phyloP scores from a whole-genome alignment of 768 basidiomycete genomes.

The Amanita polypyramis region DNA sequence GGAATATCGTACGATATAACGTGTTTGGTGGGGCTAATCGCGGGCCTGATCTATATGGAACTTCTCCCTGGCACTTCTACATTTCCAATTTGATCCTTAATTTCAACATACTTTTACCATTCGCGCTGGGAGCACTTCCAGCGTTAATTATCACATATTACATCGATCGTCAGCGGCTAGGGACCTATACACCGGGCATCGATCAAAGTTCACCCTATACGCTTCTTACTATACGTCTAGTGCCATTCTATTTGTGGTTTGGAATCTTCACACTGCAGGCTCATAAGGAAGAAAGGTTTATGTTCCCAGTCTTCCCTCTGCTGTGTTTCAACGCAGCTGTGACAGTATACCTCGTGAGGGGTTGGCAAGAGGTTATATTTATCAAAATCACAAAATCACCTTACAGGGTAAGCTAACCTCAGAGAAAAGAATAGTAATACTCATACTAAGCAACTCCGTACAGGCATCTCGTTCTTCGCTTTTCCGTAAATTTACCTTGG shows the following conservation, averaged over 20 bases:
- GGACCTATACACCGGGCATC: conserved; percentile 32
- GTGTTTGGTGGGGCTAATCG: conserved; percentile 70
- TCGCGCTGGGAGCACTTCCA: conserved; percentile 78
- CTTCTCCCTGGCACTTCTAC: conserved; percentile 82
- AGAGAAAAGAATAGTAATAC: background rate
- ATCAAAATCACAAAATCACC: conserved; percentile 73
- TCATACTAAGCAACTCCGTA: conserved; percentile 4
- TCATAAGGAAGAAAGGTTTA: conserved; percentile 99
- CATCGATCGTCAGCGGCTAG: conserved; percentile 71
- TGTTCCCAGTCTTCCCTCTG: conserved; percentile 89
- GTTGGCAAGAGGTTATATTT: conserved; percentile 75
- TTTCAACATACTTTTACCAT: conserved; percentile 79
- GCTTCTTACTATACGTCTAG: conserved; percentile 63
- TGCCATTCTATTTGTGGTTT: conserved; percentile 90
- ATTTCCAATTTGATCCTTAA: conserved; percentile 83
- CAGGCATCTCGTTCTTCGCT: conserved; percentile 70
- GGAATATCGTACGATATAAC: conserved; percentile 93
- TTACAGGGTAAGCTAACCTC: conserved; percentile 52
- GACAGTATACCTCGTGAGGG: conserved; percentile 74
- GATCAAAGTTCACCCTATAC: conserved; percentile 75
- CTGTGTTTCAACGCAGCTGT: conserved; percentile 93
- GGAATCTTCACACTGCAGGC: conserved; percentile 69
- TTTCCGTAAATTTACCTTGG: conserved; percentile 69
- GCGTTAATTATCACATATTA: conserved; percentile 62
- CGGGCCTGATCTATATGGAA: conserved; percentile 92